These are phyloP conservation scores for Achaetomium macrosporum DNA, from an alignment of 2,329 filamentous ascomycete genomes.

Conservation along the genomic window DNA sequence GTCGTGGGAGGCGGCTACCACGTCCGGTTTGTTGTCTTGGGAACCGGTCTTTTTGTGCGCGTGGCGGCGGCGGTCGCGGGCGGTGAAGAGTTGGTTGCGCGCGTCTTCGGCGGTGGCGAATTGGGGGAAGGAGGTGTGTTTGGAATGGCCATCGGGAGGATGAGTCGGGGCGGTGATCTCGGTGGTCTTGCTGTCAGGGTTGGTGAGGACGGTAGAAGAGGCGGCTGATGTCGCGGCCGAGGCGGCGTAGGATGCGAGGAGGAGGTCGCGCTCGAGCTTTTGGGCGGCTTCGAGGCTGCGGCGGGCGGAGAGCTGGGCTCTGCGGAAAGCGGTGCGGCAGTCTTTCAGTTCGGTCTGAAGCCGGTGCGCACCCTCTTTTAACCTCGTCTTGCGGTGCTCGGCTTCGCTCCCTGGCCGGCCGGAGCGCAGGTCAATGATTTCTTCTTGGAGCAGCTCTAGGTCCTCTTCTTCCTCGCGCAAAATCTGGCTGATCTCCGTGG, in stretches of 20 bases:
- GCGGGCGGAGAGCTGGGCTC: constrained; percentile 74
- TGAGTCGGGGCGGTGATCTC: neutral
- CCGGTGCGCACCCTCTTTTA: constrained; percentile 61
- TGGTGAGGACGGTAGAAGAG: constrained; percentile 13
- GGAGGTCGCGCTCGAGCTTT: constrained; percentile 67
- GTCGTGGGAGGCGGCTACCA: constrained; percentile 71
- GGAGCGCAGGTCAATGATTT: constrained; percentile 63
- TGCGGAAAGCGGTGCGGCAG: constrained; percentile 65
- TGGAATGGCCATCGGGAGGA: too few relatives aligned
- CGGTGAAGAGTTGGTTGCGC: constrained; percentile 21
- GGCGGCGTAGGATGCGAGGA: constrained; percentile 57
- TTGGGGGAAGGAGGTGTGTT: too few relatives aligned
- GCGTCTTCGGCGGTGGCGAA: constrained; percentile 8
- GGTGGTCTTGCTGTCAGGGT: neutral
- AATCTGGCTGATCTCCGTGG: constrained; percentile 71
- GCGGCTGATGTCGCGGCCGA: constrained; percentile 24
- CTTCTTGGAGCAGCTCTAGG: constrained; percentile 71
- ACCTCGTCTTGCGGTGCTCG: constrained; percentile 57
- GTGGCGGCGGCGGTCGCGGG: constrained; percentile 26
- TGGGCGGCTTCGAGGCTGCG: constrained; percentile 67
- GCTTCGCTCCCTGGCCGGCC: constrained; percentile 46
- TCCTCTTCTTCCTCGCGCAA: constrained; percentile 78
- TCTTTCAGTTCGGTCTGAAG: constrained; percentile 64
- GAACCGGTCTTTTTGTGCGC: constrained; percentile 28
- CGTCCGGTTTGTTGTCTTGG: constrained; percentile 56